Conservation (phyloP, 2,329 filamentous ascomycete species). For the Venturia pyrina region DNA sequence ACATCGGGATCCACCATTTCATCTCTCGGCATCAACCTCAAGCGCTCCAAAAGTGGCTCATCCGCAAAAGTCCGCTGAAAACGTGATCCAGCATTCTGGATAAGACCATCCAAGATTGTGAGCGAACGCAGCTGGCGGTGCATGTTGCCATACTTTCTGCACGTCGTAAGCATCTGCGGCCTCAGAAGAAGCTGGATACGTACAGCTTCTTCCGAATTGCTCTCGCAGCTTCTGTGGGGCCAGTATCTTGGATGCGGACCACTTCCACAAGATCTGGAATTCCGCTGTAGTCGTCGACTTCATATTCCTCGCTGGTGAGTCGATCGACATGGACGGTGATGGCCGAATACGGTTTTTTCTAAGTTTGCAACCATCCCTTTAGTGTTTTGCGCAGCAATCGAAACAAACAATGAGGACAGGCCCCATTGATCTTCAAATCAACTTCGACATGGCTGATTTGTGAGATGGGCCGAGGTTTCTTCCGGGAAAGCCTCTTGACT, state of each 20-base stretch:
- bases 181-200: conserved; percentile 20
- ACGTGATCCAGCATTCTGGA: conserved; percentile 82
- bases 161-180: neutral
- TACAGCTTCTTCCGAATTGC: conserved; percentile 91
- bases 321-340: conserved; percentile 88
- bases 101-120: conserved; percentile 80
- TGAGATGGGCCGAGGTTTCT: conserved; percentile 3
- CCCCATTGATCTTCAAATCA: neutral
- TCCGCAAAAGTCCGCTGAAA: conserved; percentile 86
- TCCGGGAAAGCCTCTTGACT: neutral
- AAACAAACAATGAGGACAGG: conserved; percentile 3
- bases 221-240: conserved; percentile 79
- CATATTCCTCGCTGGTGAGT: conserved; percentile 78
- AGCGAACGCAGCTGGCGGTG: conserved; percentile 86
- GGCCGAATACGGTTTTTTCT: conserved; percentile 81
- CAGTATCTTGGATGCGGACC: conserved; percentile 77
- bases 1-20: conserved; percentile 76
- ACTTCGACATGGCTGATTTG: neutral
- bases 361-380: conserved; percentile 13
- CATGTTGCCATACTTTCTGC: conserved; percentile 82
- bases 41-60: conserved; percentile 80
- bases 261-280: conserved; percentile 93
- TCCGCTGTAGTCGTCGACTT: conserved; percentile 83
- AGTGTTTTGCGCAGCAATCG: conserved; percentile 8
- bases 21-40: conserved; percentile 79